Percentiles rank a stretch among this genome's conserved stretches.
phyloP scores from a whole-genome alignment of 106 monocot genomes.

The Dendrobium officinale region DNA sequence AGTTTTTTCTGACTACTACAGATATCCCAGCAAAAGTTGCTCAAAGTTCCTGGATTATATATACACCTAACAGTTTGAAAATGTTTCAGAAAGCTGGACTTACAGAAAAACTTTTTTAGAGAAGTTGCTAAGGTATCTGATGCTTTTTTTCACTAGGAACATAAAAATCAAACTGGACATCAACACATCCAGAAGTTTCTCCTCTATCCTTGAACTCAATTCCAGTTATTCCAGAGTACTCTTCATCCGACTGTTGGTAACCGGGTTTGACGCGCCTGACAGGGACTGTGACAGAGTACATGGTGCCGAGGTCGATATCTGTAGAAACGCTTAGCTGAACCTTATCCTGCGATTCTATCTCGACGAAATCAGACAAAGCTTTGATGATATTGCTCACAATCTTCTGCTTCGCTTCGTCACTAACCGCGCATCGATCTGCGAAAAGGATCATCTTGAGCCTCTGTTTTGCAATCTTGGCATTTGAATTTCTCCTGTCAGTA shows the following conservation, averaged over 20 bases:
- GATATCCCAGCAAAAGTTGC: not conserved
- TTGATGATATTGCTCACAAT: conserved; percentile 65
- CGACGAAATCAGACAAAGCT: conserved; percentile 86
- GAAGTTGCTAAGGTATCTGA: no score
- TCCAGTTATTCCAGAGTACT: conserved; percentile 61
- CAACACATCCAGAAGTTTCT: conserved; percentile 59
- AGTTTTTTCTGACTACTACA: not conserved
- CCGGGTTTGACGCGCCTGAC: conserved; percentile 78
- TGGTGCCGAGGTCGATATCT: conserved; percentile 70
- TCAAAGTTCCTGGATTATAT: not conserved
- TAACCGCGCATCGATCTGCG: conserved; percentile 87
- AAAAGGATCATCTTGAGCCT: conserved; percentile 93
- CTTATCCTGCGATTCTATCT: conserved; percentile 88
- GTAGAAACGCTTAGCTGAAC: conserved; percentile 83
- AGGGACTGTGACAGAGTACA: conserved; percentile 82
- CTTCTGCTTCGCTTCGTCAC: conserved; percentile 87
- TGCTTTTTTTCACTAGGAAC: not conserved
- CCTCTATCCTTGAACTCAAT: conserved; percentile 75
- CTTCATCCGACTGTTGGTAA: conserved; percentile 77
- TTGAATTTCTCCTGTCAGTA: conserved; percentile 32
- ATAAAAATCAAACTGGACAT: conserved; percentile 87
- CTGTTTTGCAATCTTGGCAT: conserved; percentile 86
- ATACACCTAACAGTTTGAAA: not conserved
- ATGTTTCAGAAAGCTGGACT: no score
- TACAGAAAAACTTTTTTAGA: no score